These are phyloP conservation scores for Solanum habrochaites DNA, from an alignment of 257 asterid species.

Conservation along the genomic window DNA sequence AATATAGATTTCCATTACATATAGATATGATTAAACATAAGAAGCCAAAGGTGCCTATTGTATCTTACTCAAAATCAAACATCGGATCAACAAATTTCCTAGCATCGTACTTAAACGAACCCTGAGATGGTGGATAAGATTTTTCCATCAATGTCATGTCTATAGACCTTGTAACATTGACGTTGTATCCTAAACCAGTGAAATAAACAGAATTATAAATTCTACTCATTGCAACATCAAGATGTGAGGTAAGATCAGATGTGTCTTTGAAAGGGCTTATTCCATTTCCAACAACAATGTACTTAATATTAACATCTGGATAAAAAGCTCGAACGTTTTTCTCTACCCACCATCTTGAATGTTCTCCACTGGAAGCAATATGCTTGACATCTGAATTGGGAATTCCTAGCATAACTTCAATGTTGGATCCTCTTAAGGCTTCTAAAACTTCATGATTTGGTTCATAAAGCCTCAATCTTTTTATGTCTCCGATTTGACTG, in stretches of 20 bases:
- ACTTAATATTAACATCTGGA: not conserved
- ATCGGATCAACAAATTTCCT: not conserved
- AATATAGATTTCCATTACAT: too few species aligned
- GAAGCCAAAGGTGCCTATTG: conserved; percentile 7
- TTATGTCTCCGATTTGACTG: not conserved
- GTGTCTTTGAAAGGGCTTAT: conserved; percentile 1
- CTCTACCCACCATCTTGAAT: not conserved
- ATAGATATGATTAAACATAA: too few species aligned
- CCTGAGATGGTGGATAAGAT: conserved; percentile 20
- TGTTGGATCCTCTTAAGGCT: not conserved
- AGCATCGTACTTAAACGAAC: not conserved
- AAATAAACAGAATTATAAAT: not conserved
- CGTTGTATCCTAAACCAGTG: too few species aligned
- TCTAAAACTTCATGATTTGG: not conserved
- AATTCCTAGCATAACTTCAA: not conserved
- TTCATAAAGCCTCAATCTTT: not conserved
- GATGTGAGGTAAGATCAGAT: not conserved
- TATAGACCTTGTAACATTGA: not conserved
- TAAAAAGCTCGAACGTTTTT: not conserved
- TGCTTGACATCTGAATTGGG: not conserved
- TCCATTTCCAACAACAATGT: conserved; percentile 30
- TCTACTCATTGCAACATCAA: not conserved
- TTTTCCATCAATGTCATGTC: conserved; percentile 5
- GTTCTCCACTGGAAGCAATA: not conserved
- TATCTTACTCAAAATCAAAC: not conserved